Percentiles rank a stretch among this genome's conserved stretches.
These are phyloP conservation scores for Cladophialophora chaetospira DNA, from an alignment of 2,329 filamentous ascomycete species.

Conservation along the genomic window DNA sequence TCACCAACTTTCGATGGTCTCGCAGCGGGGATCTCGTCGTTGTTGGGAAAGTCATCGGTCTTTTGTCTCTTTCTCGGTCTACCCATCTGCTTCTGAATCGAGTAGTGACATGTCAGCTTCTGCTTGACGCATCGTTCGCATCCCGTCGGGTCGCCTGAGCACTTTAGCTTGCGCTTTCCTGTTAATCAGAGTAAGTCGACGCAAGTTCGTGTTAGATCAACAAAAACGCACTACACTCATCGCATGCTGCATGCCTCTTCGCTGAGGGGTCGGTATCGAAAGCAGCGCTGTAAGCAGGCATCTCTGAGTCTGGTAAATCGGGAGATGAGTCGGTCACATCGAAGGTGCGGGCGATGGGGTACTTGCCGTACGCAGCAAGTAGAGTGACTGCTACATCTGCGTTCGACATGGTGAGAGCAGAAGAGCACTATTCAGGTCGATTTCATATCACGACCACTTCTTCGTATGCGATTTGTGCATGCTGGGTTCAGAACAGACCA, in stretches of 20 bases:
- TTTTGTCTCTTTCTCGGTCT: constrained; percentile 47
- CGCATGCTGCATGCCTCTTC: constrained; percentile 52
- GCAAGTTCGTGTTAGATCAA: constrained; percentile 3
- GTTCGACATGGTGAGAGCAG: constrained; percentile 9
- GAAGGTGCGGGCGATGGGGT: constrained; percentile 23
- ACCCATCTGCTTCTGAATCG: constrained; percentile 52
- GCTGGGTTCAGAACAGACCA: too few species aligned
- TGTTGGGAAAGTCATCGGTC: constrained; percentile 35
- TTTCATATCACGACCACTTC: too few species aligned
- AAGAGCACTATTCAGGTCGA: neutral
- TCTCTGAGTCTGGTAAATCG: constrained; percentile 15
- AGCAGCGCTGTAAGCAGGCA: constrained; percentile 26
- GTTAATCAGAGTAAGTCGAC: constrained; percentile 26
- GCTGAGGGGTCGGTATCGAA: constrained; percentile 33
- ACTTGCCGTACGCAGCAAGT: constrained; percentile 17
- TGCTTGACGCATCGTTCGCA: constrained; percentile 48
- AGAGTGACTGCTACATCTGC: constrained; percentile 3
- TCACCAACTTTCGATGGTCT: neutral
- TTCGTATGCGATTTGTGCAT: too few species aligned
- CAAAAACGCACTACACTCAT: constrained; percentile 51
- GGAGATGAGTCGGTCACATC: constrained; percentile 22
- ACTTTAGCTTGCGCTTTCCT: constrained; percentile 53
- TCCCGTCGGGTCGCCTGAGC: constrained; percentile 48
- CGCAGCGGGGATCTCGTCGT: constrained; percentile 9
- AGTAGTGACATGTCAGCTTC: constrained; percentile 47